phyloP scores from a whole-genome alignment of 441 rosid genomes.

The Melastoma candidum region DNA sequence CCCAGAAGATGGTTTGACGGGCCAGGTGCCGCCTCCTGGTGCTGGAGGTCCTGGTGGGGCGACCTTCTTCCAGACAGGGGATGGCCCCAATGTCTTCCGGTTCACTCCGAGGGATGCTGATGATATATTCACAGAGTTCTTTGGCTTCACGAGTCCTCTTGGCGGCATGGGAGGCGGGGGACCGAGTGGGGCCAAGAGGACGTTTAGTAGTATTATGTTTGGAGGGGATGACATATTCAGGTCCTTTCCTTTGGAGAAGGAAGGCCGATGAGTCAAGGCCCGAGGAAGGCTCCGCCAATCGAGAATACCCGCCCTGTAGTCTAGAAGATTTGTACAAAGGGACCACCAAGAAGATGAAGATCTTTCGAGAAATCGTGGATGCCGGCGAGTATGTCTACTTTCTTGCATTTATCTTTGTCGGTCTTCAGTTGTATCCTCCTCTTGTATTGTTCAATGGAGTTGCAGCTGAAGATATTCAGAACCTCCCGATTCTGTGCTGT shows the following conservation, averaged over 20 bases:
- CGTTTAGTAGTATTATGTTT: conserved; percentile 24
- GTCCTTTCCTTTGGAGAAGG: too few species aligned
- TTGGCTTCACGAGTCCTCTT: conserved; percentile 51
- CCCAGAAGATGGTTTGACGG: conserved; percentile 68
- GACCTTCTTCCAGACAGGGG: conserved; percentile 16
- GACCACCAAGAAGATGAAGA: conserved; percentile 71
- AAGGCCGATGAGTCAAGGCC: conserved; percentile 24
- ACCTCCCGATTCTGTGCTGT: too few species aligned
- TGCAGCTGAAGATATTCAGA: too few species aligned
- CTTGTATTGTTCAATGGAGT: too few species aligned
- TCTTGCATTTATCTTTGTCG: too few species aligned
- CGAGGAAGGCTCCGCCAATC: conserved; percentile 46
- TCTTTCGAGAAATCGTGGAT: conserved; percentile 60
- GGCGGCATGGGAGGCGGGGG: conserved; percentile 41
- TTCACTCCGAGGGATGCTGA: conserved; percentile 66
- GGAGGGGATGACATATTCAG: conserved; percentile 37
- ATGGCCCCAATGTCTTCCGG: conserved; percentile 37
- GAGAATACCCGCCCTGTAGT: conserved; percentile 54
- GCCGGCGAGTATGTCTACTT: conserved; percentile 27
- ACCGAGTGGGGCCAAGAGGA: conserved; percentile 21
- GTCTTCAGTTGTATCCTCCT: too few species aligned
- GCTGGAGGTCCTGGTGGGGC: conserved; percentile 26
- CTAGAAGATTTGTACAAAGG: conserved; percentile 78
- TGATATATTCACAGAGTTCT: conserved; percentile 71
- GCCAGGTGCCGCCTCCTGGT: conserved; percentile 61